These are phyloP conservation scores for Aspergillus sp. DNA, from an alignment of 2,329 filamentous ascomycete species.

Conservation along the genomic window DNA sequence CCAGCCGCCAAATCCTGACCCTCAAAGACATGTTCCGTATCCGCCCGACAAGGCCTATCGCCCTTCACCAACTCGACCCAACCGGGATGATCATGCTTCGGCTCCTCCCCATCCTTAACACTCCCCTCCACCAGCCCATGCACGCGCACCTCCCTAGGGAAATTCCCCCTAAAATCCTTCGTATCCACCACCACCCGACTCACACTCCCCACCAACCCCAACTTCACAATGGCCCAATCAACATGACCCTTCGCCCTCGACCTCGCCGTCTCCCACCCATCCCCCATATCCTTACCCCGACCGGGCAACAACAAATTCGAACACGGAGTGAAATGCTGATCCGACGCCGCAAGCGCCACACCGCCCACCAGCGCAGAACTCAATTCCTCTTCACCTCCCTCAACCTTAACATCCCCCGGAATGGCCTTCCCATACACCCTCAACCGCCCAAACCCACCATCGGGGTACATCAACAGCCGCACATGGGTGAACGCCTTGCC, in stretches of 20 bases:
- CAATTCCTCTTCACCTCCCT: constrained; percentile 34
- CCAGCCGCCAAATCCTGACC: constrained; percentile 54
- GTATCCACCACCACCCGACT: constrained; percentile 45
- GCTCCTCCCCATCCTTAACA: constrained; percentile 26
- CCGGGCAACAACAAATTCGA: constrained; percentile 45
- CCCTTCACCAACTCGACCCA: constrained; percentile 42
- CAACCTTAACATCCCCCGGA: constrained; percentile 6
- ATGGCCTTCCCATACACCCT: constrained; percentile 47
- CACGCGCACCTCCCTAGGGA: constrained; percentile 43
- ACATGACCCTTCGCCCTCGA: constrained; percentile 42
- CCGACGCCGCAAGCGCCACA: constrained; percentile 41
- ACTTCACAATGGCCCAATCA: constrained; percentile 45
- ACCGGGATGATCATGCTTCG: constrained; percentile 34
- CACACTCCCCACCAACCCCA: constrained; percentile 43
- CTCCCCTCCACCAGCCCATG: constrained; percentile 34
- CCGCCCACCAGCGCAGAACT: constrained; percentile 45
- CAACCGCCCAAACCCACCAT: constrained; percentile 48
- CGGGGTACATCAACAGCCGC: constrained; percentile 48
- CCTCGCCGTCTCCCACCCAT: constrained; percentile 48
- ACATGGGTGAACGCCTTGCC: constrained; percentile 45
- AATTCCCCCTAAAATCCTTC: constrained; percentile 50
- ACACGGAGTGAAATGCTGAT: constrained; percentile 46
- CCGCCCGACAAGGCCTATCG: constrained; percentile 41
- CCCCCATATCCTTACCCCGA: constrained; percentile 48
- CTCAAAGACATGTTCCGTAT: constrained; percentile 46